These are phyloP conservation scores for Tolypocladium ophioglossoides DNA, from an alignment of 2,329 filamentous ascomycete genomes.

Conservation along the genomic window DNA sequence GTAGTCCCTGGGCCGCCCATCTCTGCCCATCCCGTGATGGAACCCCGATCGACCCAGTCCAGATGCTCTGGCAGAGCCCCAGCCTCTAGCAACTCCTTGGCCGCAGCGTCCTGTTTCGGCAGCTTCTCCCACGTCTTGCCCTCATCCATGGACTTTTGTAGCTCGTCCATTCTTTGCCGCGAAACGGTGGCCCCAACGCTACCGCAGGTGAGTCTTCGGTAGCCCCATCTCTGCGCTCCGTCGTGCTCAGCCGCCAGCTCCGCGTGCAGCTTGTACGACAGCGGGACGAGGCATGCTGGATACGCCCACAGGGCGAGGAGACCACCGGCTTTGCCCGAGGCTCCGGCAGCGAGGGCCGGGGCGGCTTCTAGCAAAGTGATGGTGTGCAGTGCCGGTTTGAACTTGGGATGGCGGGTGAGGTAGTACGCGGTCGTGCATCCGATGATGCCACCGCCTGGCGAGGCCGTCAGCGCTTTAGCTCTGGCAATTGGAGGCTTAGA, in stretches of 20 bases:
- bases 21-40: slow-evolving; percentile 61
- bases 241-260: slow-evolving; percentile 77
- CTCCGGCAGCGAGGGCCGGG: slow-evolving; percentile 72
- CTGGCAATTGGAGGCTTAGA: slow-evolving; percentile 2
- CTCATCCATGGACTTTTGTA: slow-evolving; percentile 12
- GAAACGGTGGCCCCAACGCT: slow-evolving; percentile 33
- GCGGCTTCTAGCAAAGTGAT: slow-evolving; percentile 84
- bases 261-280: slow-evolving; percentile 75
- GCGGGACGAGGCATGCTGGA: slow-evolving; percentile 68
- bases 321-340: slow-evolving; percentile 90
- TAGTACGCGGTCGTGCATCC: slow-evolving; percentile 88
- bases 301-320: slow-evolving; percentile 89
- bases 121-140: slow-evolving; percentile 49
- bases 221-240: slow-evolving; percentile 76
- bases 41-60: slow-evolving; percentile 68
- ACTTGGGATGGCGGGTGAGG: slow-evolving; percentile 74
- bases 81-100: slow-evolving; percentile 35
- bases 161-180: slow-evolving; percentile 20
- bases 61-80: slow-evolving; percentile 64
- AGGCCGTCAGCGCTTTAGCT: neutral
- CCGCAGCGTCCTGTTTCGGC: slow-evolving; percentile 45
- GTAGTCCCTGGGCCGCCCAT: slow-evolving; percentile 62
- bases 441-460: slow-evolving; percentile 77
- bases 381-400: slow-evolving; percentile 61
- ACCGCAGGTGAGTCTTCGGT: slow-evolving; percentile 68